Percentiles rank a stretch among this genome's conserved stretches.
Conservation (phyloP, 202 grass and related monocot genomes). For the Bolboschoenoplectus hybrid region DNA sequence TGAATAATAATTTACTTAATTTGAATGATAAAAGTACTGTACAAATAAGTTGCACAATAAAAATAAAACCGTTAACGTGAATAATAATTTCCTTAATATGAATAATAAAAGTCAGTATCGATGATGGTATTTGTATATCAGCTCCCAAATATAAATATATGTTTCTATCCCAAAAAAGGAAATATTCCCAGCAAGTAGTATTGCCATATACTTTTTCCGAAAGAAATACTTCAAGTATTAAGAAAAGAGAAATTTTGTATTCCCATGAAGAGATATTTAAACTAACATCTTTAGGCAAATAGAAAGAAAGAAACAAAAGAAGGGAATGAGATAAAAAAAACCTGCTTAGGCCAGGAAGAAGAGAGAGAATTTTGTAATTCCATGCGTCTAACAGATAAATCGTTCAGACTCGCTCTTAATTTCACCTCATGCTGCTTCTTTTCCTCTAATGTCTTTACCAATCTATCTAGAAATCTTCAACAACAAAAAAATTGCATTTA, state of each 20-base stretch:
- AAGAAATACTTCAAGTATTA: neutral
- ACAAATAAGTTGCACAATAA: too few relatives aligned
- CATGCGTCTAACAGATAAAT: slow-evolving; percentile 82
- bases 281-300: neutral
- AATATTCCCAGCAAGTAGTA: neutral
- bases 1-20: too few relatives aligned
- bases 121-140: too few relatives aligned
- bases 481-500: neutral
- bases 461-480: slow-evolving; percentile 84
- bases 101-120: too few relatives aligned
- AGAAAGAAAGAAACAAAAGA: neutral
- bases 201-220: neutral
- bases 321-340: slow-evolving; percentile 38
- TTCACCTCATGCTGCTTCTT: slow-evolving; percentile 96
- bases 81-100: too few relatives aligned
- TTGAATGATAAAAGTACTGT: too few relatives aligned
- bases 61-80: too few relatives aligned
- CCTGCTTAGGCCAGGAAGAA: slow-evolving; percentile 96
- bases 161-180: neutral
- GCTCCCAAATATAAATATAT: neutral
- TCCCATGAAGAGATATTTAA: neutral
- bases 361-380: slow-evolving; percentile 90
- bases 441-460: slow-evolving; percentile 76
- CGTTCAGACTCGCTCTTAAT: slow-evolving; percentile 71
- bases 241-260: neutral